A percentile compares a stretch with the other conserved stretches of the same genome.
These are phyloP conservation scores for Psidium guajava DNA, from an alignment of 345 rosid genomes.

Conservation along the genomic window DNA sequence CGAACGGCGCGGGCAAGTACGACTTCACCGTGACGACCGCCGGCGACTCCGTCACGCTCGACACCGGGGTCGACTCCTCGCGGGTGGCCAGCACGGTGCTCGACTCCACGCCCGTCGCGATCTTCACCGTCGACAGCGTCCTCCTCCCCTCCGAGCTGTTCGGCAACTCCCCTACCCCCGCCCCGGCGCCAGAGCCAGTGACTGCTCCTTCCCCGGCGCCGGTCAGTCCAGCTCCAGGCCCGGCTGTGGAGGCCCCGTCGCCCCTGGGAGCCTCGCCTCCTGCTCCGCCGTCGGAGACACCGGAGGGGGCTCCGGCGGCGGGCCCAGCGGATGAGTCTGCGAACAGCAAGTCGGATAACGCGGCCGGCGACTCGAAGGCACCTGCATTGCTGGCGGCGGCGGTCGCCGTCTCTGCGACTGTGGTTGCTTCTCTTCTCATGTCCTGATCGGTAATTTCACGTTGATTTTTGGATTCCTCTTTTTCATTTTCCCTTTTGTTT, in stretches of 20 bases:
- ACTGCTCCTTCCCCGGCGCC: constrained; percentile 39
- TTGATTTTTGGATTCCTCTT: neutral
- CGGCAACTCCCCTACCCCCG: constrained; percentile 56
- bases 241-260: constrained; percentile 46
- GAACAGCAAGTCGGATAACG: constrained; percentile 36
- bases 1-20: constrained; percentile 58
- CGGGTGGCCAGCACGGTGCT: constrained; percentile 61
- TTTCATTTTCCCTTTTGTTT: neutral
- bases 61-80: constrained; percentile 61
- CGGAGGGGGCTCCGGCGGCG: constrained; percentile 50
- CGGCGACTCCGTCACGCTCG: constrained; percentile 66
- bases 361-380: constrained; percentile 25
- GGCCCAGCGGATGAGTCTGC: constrained; percentile 33
- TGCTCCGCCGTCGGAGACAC: constrained; percentile 58
- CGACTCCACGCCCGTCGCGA: constrained; percentile 62
- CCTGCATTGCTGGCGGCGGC: constrained; percentile 24
- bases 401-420: constrained; percentile 13
- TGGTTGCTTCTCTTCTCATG: constrained; percentile 23
- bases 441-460: constrained; percentile 23
- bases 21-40: constrained; percentile 44
- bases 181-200: constrained; percentile 55
- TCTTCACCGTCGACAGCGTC: constrained; percentile 65
- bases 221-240: constrained; percentile 16
- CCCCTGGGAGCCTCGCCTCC: constrained; percentile 75
- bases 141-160: constrained; percentile 64